These are phyloP conservation scores for Candida jianshihensis DNA, from an alignment of 805 yeast species.

Conservation along the genomic window DNA sequence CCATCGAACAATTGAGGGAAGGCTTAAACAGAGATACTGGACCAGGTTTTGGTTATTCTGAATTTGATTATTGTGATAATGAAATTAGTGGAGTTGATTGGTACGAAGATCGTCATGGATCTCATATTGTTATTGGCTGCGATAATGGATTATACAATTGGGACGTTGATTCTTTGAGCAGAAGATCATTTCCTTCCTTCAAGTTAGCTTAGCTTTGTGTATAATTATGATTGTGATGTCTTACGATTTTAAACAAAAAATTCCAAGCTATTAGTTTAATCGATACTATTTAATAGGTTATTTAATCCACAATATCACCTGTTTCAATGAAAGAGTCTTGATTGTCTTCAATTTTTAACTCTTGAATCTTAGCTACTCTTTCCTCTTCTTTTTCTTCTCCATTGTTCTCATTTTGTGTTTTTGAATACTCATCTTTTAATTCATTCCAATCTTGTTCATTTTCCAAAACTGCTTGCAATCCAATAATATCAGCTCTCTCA, in stretches of 20 bases:
- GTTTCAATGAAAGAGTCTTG: conserved; percentile 15
- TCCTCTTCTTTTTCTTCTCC: conserved; percentile 8
- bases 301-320: conserved; percentile 35
- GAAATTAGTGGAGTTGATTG: conserved; percentile 61
- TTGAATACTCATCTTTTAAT: conserved; percentile 38
- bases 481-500: conserved; percentile 76
- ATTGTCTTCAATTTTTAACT: conserved; percentile 11
- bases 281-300: not conserved
- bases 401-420: conserved; percentile 3
- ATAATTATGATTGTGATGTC: too few relatives aligned
- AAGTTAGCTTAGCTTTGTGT: conserved; percentile 37
- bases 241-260: too few relatives aligned
- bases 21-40: conserved; percentile 7
- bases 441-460: conserved; percentile 64
- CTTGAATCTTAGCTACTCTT: conserved; percentile 11
- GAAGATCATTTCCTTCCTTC: conserved; percentile 55
- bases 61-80: conserved; percentile 28
- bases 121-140: conserved; percentile 52
- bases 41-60: conserved; percentile 6
- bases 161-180: conserved; percentile 59
- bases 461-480: conserved; percentile 70
- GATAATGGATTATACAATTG: conserved; percentile 64
- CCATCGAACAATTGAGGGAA: too few relatives aligned
- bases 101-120: conserved; percentile 42
- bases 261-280: too few relatives aligned